Conservation (phyloP, 495 filamentous ascomycete species). For the Talaromyces thailandensis region DNA sequence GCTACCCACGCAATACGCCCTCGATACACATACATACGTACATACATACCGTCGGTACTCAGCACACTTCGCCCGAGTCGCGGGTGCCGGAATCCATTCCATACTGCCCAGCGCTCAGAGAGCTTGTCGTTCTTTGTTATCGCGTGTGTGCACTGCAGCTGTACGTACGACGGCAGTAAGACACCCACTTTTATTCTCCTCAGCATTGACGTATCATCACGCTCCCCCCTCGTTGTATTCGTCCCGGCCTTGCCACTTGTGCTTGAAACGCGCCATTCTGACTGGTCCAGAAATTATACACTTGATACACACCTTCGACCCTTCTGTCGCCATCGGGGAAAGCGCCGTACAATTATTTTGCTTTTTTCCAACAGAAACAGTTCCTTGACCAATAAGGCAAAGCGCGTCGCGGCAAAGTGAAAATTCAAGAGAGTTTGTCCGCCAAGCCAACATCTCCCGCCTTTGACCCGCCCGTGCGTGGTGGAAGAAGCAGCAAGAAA, state of each 20-base stretch:
- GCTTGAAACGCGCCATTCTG: not conserved
- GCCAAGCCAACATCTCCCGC: not conserved
- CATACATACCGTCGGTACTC: not conserved
- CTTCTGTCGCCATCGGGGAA: not conserved
- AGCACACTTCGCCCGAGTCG: not conserved
- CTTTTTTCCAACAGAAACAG: not conserved
- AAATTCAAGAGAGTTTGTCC: not conserved
- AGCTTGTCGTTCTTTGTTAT: not conserved
- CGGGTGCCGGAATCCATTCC: not conserved
- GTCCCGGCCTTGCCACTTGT: conserved; percentile 14
- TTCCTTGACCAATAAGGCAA: not conserved
- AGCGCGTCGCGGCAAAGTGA: not conserved
- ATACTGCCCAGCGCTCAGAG: not conserved
- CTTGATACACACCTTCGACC: not conserved
- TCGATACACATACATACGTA: no score
- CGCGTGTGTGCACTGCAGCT: not conserved
- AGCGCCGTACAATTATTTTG: not conserved
- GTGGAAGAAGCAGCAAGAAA: not conserved
- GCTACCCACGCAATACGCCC: conserved; percentile 4
- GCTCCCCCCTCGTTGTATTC: conserved; percentile 14
- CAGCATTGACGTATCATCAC: not conserved
- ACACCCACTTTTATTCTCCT: not conserved
- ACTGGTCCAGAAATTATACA: not conserved
- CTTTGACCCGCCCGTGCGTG: not conserved
- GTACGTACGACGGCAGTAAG: not conserved